Evolutionary conservation across 352 stramenopile species (phyloP), one percentile per base, ranked within the genome.

Genomic region (Thalassiosira sp.): DNA sequence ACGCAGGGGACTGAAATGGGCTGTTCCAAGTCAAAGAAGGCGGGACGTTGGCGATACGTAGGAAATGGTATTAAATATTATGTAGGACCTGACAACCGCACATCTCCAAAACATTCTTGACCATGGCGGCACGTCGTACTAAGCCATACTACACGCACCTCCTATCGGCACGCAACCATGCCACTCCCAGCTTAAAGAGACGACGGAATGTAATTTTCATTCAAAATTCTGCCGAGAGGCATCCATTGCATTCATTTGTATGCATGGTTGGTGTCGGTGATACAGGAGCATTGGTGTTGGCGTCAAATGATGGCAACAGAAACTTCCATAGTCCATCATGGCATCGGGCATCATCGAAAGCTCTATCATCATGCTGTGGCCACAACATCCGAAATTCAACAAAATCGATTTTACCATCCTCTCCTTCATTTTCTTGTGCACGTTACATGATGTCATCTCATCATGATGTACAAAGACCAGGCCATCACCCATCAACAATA

Each of bases 41-140:
- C n/a, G n/a, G n/a, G n/a, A n/a, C n/a, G n/a, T n/a, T n/a, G n/a
- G n/a, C n/a, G n/a, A n/a, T n/a, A n/a, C n/a, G n/a, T n/a, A n/a
- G n/a, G n/a, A n/a, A n/a, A n/a, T n/a, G n/a, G n/a, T n/a, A n/a
- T n/a, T n/a, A n/a, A n/a, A n/a, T n/a, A n/a, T n/a, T n/a, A n/a
- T n/a, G n/a, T n/a, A n/a, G n/a, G n/a, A n/a, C n/a, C n/a, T n/a
- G n/a, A n/a, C n/a, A n/a, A n/a, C n/a, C n/a, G n/a, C n/a, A n/a
- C 16, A 58, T 10, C 49, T 24, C 15, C 16, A 27, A 8, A 15
- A 5, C 22, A 10, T 35, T 15, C 51, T 43, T 43, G 22, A 43
- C 51, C 27, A 59, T 59, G 51, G 25, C 51, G 25, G 33, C 51
- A 59, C n/a, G 49, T 40, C 5, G 27, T 45, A 40, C 5, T 24